A percentile compares a stretch with the other conserved stretches of the same genome.
phyloP scores from a whole-genome alignment of 1,284 basidiomycete species.

The Melampsora americana region DNA sequence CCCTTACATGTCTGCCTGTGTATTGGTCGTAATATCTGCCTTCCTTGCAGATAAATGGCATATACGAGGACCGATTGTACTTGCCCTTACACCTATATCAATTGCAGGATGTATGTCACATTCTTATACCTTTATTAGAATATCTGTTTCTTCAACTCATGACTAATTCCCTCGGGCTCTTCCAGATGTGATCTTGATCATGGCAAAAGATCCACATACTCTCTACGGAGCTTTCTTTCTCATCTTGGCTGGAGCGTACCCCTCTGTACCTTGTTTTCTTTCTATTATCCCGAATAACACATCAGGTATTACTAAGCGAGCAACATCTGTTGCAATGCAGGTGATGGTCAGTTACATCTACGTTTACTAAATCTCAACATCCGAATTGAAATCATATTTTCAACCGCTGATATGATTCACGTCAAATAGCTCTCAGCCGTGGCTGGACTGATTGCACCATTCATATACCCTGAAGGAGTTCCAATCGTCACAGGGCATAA shows the following conservation, averaged over 20 bases:
- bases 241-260: constrained; percentile 49
- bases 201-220: constrained; percentile 31
- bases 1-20: constrained; percentile 49
- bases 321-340: constrained; percentile 48
- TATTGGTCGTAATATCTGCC: constrained; percentile 47
- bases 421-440: constrained; percentile 26
- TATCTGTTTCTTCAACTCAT: too few relatives aligned
- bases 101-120: constrained; percentile 49
- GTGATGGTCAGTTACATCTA: constrained; percentile 46
- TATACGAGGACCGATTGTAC: constrained; percentile 48
- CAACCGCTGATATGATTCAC: neutral
- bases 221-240: constrained; percentile 50
- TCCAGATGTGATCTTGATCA: constrained; percentile 29
- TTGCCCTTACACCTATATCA: constrained; percentile 47
- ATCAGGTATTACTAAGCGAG: constrained; percentile 48
- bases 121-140: neutral
- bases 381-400: too few relatives aligned
- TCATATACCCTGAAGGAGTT: constrained; percentile 36
- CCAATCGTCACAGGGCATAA: constrained; percentile 20
- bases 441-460: constrained; percentile 32
- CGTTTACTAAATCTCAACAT: too few relatives aligned
- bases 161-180: too few relatives aligned
- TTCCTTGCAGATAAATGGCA: constrained; percentile 48
- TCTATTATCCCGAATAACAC: constrained; percentile 49
- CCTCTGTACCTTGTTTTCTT: constrained; percentile 48